Base-by-base conservation (phyloP, 192 early-diverging fungal species). In the Mortierella claussenii region DNA sequence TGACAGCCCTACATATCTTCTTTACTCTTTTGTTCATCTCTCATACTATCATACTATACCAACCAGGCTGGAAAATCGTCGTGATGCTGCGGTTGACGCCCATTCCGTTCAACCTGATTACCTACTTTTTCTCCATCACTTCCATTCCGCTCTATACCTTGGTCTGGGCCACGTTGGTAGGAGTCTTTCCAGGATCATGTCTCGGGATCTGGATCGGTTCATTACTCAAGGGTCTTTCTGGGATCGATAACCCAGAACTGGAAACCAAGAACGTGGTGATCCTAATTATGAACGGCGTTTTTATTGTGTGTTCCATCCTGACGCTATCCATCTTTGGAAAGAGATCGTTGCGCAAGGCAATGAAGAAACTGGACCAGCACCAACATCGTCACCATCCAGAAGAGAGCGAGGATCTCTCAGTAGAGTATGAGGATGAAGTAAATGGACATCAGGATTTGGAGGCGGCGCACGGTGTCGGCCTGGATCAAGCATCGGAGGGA, bases 191-290 rank as follows among this genome's bases (percentile, higher is more conserved):
- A 15, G 81, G 81, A 44, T 75, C 81, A 10, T 79, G 78, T 67
- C 69, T 79, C 49, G 81, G 76, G 15, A 79, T 82, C 23, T 82
- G 81, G 81, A 82, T 82, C 44, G 81, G 81, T 2, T 75, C 81
- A 10, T 32, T 82, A 31, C 62, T 79, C 43, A 79, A 82, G 49
- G 78, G 67, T 18, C 71, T 82, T 15, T 79, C 76, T 55, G 67
- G 70, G 4, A 79, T 82, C 48, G 81, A 82, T 52, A 74, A 79
- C 20, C 70, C 70, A n/a, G 73, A 82, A 20, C 36, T 82, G 20
- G 65, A 82, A 37, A 56, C 67, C 45, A 64, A 82, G 48, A 79
- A 82, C 33, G 30, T 79, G 27, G 81, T 79, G 2, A 76, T 82
- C 34, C 37, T 82, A 42, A 42, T 61, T 44, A 82, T 82, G 81